A percentile compares a stretch with the other conserved stretches of the same genome.
These are phyloP conservation scores for Aspergillus cristatus DNA, from an alignment of 495 filamentous ascomycete species.

Conservation along the genomic window DNA sequence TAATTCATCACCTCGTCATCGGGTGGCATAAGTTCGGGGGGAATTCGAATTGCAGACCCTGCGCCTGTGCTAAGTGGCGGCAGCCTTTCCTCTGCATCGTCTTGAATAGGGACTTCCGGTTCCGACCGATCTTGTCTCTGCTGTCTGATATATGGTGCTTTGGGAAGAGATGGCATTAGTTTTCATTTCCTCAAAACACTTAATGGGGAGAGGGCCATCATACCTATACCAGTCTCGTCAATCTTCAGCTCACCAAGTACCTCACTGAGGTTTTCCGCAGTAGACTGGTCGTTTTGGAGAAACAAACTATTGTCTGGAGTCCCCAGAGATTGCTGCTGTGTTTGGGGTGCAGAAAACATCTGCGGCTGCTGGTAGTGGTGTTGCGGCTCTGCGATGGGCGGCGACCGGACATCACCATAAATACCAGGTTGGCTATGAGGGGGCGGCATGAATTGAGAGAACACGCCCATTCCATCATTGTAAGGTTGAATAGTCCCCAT, in stretches of 20 bases:
- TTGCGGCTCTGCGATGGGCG: constrained; percentile 31
- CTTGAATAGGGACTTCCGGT: constrained; percentile 63
- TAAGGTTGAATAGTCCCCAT: constrained; percentile 22
- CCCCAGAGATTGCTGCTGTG: constrained; percentile 42
- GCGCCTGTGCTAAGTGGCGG: constrained; percentile 58
- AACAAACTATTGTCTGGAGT: constrained; percentile 26
- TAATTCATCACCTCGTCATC: constrained; percentile 76
- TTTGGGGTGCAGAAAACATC: constrained; percentile 47
- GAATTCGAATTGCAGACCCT: constrained; percentile 75
- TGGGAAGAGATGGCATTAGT: constrained; percentile 11
- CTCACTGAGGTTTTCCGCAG: constrained; percentile 64
- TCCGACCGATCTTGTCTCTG: constrained; percentile 56
- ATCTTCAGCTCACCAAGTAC: constrained; percentile 80
- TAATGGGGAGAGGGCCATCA: constrained; percentile 16
- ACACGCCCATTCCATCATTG: constrained; percentile 26
- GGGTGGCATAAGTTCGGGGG: constrained; percentile 86
- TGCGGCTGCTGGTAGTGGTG: constrained; percentile 36
- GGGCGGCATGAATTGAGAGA: constrained; percentile 23
- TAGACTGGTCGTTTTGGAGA: constrained; percentile 53
- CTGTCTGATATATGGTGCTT: constrained; percentile 79
- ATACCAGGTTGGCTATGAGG: constrained; percentile 58
- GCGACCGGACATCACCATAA: constrained; percentile 66
- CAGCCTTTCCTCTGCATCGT: constrained; percentile 63
- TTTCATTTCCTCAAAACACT: background rate
- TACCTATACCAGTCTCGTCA: constrained; percentile 81